Percentiles rank a stretch among this genome's conserved stretches.
phyloP scores from a whole-genome alignment of 805 yeast species.

The Hanseniaspora vineae region DNA sequence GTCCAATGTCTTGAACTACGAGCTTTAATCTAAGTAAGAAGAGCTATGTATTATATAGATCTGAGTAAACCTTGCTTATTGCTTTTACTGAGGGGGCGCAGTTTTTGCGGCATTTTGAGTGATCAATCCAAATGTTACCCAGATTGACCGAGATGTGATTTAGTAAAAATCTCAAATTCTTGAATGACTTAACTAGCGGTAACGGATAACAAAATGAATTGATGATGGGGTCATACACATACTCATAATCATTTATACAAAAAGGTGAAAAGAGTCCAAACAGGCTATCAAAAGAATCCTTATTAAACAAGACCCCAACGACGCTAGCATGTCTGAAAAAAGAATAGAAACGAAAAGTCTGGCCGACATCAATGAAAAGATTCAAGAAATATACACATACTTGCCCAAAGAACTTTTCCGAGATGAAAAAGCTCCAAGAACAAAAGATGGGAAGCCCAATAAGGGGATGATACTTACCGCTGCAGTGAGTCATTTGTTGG shows the following conservation, averaged over 20 bases:
- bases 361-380: constrained; percentile 46
- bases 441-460: constrained; percentile 40
- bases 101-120: no score
- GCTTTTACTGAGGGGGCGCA: no score
- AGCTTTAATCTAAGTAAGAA: constrained; percentile 5
- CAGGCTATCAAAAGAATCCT: no score
- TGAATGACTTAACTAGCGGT: background rate
- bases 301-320: no score
- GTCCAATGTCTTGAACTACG: constrained; percentile 16
- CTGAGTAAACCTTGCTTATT: background rate
- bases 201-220: background rate
- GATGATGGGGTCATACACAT: no score
- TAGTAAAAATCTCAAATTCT: no score
- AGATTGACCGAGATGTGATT: no score
- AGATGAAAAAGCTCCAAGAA: constrained; percentile 15
- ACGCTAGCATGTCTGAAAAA: constrained; percentile 5
- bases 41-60: background rate
- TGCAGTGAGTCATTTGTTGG: constrained; percentile 59
- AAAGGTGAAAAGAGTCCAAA: no score
- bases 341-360: constrained; percentile 34
- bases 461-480: constrained; percentile 72
- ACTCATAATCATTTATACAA: no score
- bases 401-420: constrained; percentile 35
- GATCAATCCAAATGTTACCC: no score
- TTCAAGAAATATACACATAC: constrained; percentile 35